phyloP scores from a whole-genome alignment of 148 eudicot species.

The Chenopodium album region DNA sequence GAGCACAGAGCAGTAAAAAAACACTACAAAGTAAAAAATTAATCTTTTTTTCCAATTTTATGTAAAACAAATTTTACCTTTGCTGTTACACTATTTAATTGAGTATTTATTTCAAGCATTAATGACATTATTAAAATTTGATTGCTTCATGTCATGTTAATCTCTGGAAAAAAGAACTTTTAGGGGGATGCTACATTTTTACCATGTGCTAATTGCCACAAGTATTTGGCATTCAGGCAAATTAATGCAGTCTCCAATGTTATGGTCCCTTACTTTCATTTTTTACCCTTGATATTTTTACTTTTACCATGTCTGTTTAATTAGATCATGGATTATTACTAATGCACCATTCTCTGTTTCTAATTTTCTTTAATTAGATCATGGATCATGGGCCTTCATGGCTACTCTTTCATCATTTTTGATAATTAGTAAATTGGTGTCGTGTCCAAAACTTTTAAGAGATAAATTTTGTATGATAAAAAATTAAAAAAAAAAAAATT shows the following conservation, averaged over 20 bases:
- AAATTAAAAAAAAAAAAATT: too few species aligned
- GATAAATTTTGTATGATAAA: too few species aligned
- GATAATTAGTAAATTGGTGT: too few species aligned
- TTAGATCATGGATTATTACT: too few species aligned
- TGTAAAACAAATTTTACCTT: constrained; percentile 27
- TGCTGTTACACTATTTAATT: not conserved
- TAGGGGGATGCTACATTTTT: constrained; percentile 7
- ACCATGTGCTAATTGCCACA: not conserved
- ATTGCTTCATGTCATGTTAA: not conserved
- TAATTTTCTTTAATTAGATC: too few species aligned
- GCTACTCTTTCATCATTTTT: too few species aligned
- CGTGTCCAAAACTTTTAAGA: too few species aligned
- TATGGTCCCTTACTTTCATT: constrained; percentile 13
- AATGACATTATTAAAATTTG: not conserved
- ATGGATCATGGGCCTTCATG: too few species aligned
- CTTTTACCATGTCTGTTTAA: not conserved
- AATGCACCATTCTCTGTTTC: too few species aligned
- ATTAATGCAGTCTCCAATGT: not conserved
- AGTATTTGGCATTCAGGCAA: not conserved
- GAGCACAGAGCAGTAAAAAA: not conserved
- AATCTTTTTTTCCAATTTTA: not conserved
- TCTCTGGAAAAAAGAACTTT: constrained; percentile 12
- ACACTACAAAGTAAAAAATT: not conserved
- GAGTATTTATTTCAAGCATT: not conserved
- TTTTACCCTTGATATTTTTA: not conserved